Evolutionary conservation across 495 filamentous ascomycete genomes (phyloP).

Genomic region (Aspergillus olivimuriae): DNA sequence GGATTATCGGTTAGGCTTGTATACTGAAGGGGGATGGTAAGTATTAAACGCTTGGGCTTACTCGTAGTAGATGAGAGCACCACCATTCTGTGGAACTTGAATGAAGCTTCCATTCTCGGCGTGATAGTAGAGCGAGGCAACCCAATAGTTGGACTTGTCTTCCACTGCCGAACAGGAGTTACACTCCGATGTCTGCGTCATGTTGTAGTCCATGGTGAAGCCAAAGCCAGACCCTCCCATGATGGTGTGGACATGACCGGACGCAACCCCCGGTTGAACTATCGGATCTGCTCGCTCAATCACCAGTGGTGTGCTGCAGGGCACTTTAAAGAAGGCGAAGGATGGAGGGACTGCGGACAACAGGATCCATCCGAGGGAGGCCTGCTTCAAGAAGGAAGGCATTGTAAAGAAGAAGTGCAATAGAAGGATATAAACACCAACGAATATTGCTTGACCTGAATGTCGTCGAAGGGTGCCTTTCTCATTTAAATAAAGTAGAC

Average conservation of each 20-base stretch:
- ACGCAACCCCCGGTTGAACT: slow-evolving; percentile 47
- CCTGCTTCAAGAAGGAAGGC: neutral
- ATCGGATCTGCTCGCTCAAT: slow-evolving; percentile 52
- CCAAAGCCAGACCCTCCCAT: slow-evolving; percentile 71
- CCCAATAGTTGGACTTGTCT: slow-evolving; percentile 77
- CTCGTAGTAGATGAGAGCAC: slow-evolving; percentile 42
- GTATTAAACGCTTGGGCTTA: neutral
- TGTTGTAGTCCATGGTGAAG: slow-evolving; percentile 52
- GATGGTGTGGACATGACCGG: slow-evolving; percentile 68
- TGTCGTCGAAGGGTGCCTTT: no score
- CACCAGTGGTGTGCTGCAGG: neutral
- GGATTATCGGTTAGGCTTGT: slow-evolving; percentile 12
- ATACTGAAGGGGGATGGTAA: no score
- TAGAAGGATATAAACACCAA: neutral
- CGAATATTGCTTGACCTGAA: neutral
- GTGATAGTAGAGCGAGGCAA: slow-evolving; percentile 61
- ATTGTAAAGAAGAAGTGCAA: neutral
- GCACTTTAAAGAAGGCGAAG: neutral
- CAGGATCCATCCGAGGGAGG: neutral
- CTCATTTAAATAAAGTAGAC: no score
- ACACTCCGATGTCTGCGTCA: slow-evolving; percentile 54
- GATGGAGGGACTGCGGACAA: neutral
- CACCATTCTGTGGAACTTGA: slow-evolving; percentile 44
- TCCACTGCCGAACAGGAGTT: slow-evolving; percentile 57
- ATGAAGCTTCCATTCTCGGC: slow-evolving; percentile 59